Evolutionary conservation across 768 basidiomycete genomes (phyloP).

Genomic region (Boletales sp.): DNA sequence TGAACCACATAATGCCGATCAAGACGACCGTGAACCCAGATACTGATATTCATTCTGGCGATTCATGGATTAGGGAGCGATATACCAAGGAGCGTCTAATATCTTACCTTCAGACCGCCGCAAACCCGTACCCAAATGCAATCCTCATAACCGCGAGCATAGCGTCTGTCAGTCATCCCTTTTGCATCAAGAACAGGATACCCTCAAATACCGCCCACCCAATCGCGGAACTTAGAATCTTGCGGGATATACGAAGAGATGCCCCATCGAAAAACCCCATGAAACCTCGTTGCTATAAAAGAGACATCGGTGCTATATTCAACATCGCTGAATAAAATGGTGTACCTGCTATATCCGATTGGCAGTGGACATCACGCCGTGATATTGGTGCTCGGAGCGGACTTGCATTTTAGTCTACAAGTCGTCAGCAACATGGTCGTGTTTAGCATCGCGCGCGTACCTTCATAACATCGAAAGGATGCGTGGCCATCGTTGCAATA

Average conservation of each 20-base stretch:
- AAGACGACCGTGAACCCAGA: no score
- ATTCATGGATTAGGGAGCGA: no score
- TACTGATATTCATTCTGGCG: no score
- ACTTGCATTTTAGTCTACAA: conserved; percentile 88
- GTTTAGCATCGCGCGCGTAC: conserved; percentile 35
- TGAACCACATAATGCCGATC: no score
- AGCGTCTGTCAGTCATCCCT: no score
- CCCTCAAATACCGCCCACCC: conserved; percentile 93
- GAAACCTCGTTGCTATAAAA: conserved; percentile 69
- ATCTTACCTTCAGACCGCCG: no score
- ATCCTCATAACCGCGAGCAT: no score
- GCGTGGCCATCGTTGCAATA: conserved; percentile 80
- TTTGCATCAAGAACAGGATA: conserved; percentile 57
- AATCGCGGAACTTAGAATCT: conserved; percentile 85
- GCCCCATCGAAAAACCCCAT: conserved; percentile 84
- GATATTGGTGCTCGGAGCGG: conserved; percentile 71
- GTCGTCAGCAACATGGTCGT: conserved; percentile 1
- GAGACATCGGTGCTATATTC: background rate
- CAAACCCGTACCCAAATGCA: no score
- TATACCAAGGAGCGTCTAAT: no score
- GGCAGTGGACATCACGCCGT: conserved; percentile 63
- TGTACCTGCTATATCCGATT: conserved; percentile 66
- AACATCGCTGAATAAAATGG: background rate
- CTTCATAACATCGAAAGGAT: conserved; percentile 95
- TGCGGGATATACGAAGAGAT: conserved; percentile 77